A percentile compares a stretch with the other conserved stretches of the same genome.
Conservation (phyloP, 75 land plant species). For the Sequoiadendron giganteum region DNA sequence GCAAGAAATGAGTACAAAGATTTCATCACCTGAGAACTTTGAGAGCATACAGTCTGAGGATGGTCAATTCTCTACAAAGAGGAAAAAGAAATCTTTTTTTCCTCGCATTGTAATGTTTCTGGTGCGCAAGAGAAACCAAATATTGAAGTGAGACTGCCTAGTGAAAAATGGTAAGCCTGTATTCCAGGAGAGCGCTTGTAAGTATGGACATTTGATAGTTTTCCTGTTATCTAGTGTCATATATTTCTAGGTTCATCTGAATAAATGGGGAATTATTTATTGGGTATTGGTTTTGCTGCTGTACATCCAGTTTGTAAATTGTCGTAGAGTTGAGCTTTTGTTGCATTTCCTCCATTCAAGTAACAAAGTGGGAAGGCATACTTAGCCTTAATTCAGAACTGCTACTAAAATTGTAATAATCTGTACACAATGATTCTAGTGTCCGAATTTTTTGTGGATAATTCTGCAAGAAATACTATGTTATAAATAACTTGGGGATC, state of each 20-base stretch:
- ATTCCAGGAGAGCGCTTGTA: background rate
- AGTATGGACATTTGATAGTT: conserved; percentile 7
- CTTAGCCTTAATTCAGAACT: background rate
- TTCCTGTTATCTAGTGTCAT: background rate
- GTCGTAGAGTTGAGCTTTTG: background rate
- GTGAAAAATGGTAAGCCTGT: background rate
- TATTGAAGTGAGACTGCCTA: background rate
- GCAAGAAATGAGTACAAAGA: background rate
- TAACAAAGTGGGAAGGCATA: background rate
- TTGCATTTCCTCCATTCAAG: background rate
- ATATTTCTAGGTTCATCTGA: background rate
- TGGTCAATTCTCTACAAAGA: background rate
- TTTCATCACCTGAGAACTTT: conserved; percentile 10
- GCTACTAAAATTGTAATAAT: background rate
- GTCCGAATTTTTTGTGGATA: background rate
- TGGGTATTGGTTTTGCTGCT: background rate
- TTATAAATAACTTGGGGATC: background rate
- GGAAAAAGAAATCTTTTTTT: conserved; percentile 50
- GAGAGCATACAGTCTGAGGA: conserved; percentile 7
- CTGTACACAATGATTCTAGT: background rate
- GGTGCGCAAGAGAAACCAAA: conserved; percentile 30
- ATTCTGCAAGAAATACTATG: background rate
- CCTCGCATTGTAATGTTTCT: conserved; percentile 62
- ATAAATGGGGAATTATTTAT: conserved; percentile 5
- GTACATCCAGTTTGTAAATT: background rate